Percentiles rank a stretch among this genome's conserved stretches.
phyloP scores from a whole-genome alignment of 495 filamentous ascomycete species.

The Penicillium cataractarum region DNA sequence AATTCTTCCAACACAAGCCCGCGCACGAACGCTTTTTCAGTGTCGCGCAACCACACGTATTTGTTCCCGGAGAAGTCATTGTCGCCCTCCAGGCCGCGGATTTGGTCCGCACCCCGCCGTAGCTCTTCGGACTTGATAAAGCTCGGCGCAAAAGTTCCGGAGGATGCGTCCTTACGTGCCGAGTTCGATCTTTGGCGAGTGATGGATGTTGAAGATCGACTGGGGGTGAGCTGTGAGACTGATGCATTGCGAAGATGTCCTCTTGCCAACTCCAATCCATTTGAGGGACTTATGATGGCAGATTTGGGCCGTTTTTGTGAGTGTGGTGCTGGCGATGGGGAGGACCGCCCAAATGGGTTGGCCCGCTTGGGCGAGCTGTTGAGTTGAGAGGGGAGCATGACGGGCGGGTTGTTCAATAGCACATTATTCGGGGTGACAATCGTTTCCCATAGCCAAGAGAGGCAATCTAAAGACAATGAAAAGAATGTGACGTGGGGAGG shows the following conservation, averaged over 20 bases:
- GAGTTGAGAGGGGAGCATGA: constrained; percentile 51
- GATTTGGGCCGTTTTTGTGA: constrained; percentile 69
- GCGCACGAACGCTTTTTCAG: constrained; percentile 83
- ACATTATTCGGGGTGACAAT: constrained; percentile 34
- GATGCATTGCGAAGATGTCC: constrained; percentile 59
- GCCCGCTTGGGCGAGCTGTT: constrained; percentile 64
- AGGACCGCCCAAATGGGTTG: constrained; percentile 72
- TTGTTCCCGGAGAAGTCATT: constrained; percentile 99
- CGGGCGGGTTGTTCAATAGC: constrained; percentile 32
- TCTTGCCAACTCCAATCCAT: constrained; percentile 39
- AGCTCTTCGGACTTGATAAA: constrained; percentile 89
- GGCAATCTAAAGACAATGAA: constrained; percentile 5
- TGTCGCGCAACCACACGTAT: constrained; percentile 95
- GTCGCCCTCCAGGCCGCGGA: constrained; percentile 84
- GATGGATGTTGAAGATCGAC: constrained; percentile 28
- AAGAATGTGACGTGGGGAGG: neutral
- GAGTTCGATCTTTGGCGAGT: constrained; percentile 63
- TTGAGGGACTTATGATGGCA: constrained; percentile 63
- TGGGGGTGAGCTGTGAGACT: constrained; percentile 52
- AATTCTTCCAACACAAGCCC: constrained; percentile 89
- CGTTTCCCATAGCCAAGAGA: constrained; percentile 22
- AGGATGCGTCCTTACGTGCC: constrained; percentile 55
- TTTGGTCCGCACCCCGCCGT: constrained; percentile 64
- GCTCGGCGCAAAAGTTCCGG: constrained; percentile 87
- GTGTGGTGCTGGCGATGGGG: constrained; percentile 57